phyloP scores from a whole-genome alignment of 805 yeast genomes.

The Candida quercuum region DNA sequence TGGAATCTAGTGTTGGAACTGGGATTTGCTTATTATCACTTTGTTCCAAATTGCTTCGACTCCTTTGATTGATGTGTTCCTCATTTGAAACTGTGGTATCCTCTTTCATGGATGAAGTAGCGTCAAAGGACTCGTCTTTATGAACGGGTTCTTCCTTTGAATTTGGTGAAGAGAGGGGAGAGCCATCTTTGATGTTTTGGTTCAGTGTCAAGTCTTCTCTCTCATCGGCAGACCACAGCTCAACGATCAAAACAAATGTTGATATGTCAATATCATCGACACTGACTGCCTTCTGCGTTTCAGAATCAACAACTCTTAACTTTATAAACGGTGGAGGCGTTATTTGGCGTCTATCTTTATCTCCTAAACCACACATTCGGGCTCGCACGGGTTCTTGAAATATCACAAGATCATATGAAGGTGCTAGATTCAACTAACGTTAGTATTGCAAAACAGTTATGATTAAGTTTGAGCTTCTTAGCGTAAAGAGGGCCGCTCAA shows the following conservation, averaged over 20 bases:
- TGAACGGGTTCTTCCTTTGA: too few relatives aligned
- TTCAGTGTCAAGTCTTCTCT: slow-evolving; percentile 14
- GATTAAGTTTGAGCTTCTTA: too few relatives aligned
- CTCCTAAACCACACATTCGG: slow-evolving; percentile 43
- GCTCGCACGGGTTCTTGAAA: slow-evolving; percentile 40
- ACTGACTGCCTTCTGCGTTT: slow-evolving; percentile 22
- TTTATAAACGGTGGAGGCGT: slow-evolving; percentile 29
- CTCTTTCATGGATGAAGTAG: too few relatives aligned
- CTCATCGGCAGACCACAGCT: slow-evolving; percentile 35
- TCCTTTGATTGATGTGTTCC: too few relatives aligned
- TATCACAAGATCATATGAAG: slow-evolving; percentile 24
- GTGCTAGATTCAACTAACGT: too few relatives aligned
- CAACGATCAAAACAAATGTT: slow-evolving; percentile 31
- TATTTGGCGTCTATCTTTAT: slow-evolving; percentile 30
- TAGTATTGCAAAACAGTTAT: too few relatives aligned
- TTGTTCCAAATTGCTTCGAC: too few relatives aligned
- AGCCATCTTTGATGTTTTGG: slow-evolving; percentile 11
- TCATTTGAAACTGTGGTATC: too few relatives aligned
- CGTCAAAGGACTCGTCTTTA: too few relatives aligned
- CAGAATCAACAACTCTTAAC: slow-evolving; percentile 14
- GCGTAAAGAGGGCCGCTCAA: too few relatives aligned
- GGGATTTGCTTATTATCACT: too few relatives aligned
- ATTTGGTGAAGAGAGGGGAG: neutral
- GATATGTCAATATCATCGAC: slow-evolving; percentile 28
- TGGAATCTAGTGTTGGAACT: too few relatives aligned